Evolutionary conservation across 805 yeast genomes (phyloP).

Genomic region (Candida vaughaniae): DNA sequence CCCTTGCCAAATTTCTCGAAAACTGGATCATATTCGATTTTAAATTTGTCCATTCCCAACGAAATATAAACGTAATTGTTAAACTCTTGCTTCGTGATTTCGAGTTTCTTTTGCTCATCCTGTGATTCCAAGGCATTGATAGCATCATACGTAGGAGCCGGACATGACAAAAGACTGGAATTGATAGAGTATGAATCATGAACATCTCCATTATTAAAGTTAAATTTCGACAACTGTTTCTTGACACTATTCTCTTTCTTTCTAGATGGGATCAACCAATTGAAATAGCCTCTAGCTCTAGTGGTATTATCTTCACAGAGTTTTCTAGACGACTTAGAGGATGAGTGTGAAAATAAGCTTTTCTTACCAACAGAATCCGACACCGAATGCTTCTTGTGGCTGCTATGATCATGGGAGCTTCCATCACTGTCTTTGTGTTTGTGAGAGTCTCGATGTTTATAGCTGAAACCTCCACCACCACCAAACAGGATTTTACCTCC

Average conservation of each 20-base stretch:
- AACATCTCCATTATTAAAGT: constrained; percentile 3
- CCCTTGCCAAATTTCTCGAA: constrained; percentile 21
- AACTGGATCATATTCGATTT: constrained; percentile 22
- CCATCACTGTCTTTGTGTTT: too few relatives aligned
- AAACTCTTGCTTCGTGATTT: constrained; percentile 9
- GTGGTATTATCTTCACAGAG: constrained; percentile 3
- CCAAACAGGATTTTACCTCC: constrained; percentile 24
- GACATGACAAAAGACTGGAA: constrained; percentile 4
- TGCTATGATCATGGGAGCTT: too few relatives aligned
- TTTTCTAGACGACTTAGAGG: neutral
- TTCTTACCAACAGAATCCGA: neutral
- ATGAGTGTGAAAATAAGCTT: neutral
- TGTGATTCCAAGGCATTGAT: constrained; percentile 17
- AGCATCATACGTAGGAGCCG: constrained; percentile 8
- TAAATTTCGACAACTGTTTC: constrained; percentile 10
- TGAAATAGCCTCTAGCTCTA: neutral
- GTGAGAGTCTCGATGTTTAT: constrained; percentile 14
- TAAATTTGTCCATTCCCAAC: constrained; percentile 19
- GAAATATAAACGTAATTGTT: constrained; percentile 22
- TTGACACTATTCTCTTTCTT: constrained; percentile 5
- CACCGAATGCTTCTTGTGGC: constrained; percentile 6
- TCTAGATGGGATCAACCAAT: constrained; percentile 12
- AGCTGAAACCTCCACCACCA: constrained; percentile 29
- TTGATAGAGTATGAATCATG: neutral
- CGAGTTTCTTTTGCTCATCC: neutral